Percentiles rank a stretch among this genome's conserved stretches.
Evolutionary conservation across 441 rosid species (phyloP).

Genomic region (Aleurites moluccanus): DNA sequence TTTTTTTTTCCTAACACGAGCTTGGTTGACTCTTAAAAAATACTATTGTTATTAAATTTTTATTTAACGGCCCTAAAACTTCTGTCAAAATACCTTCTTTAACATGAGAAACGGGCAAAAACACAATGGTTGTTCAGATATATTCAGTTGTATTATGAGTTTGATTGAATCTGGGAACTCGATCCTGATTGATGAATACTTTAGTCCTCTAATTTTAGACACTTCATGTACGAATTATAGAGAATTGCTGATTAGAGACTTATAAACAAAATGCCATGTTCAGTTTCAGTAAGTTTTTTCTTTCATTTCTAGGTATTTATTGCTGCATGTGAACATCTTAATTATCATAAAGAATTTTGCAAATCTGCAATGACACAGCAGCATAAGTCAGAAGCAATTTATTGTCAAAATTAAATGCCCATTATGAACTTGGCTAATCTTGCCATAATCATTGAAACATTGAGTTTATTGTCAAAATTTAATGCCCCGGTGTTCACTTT

Average conservation of each 20-base stretch:
- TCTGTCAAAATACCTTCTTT: not conserved
- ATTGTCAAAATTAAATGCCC: not conserved
- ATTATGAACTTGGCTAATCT: not conserved
- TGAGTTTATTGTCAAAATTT: not conserved
- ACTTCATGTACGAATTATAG: not conserved
- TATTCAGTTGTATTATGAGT: not conserved
- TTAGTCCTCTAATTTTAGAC: not conserved
- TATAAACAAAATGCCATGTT: not conserved
- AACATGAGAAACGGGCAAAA: not conserved
- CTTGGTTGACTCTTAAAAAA: not conserved
- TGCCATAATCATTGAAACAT: not conserved
- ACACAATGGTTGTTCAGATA: not conserved
- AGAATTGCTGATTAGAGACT: not conserved
- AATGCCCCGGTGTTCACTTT: not conserved
- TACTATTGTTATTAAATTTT: not conserved
- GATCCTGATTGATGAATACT: not conserved
- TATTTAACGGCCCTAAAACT: not conserved
- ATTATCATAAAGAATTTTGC: not conserved
- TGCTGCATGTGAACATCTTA: not conserved
- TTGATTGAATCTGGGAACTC: not conserved
- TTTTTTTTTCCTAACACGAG: not conserved
- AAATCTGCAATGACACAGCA: conserved; percentile 1
- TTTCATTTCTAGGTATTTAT: not conserved
- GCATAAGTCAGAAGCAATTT: not conserved
- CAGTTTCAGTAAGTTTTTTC: not conserved